Percentiles rank a stretch among this genome's conserved stretches.
Conservation (phyloP, 306 rosid species). For the Glycyrrhiza uralensis region DNA sequence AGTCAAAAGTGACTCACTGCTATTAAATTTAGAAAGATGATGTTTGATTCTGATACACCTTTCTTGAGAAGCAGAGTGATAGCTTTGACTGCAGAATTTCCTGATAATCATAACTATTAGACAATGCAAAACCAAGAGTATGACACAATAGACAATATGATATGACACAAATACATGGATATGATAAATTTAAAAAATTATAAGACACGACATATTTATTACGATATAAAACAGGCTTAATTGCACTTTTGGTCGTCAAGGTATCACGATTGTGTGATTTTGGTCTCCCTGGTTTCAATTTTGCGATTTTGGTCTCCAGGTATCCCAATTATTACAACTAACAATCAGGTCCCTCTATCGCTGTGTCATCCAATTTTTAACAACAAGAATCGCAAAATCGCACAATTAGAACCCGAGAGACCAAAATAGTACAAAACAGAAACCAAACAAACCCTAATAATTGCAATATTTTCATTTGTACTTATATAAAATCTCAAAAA, state of each 20-base stretch:
- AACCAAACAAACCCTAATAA: no score
- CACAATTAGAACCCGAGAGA: no score
- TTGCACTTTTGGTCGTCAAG: no score
- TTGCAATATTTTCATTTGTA: background rate
- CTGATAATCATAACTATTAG: conserved; percentile 33
- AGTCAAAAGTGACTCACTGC: conserved; percentile 57
- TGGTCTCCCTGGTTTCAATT: no score
- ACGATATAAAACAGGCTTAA: no score
- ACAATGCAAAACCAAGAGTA: background rate
- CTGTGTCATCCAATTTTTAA: no score
- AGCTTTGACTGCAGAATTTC: conserved; percentile 81
- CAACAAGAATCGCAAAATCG: no score
- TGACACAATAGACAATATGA: background rate
- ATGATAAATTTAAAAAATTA: background rate
- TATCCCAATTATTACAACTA: no score
- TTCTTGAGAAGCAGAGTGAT: conserved; percentile 69
- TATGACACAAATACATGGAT: background rate
- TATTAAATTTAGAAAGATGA: conserved; percentile 75
- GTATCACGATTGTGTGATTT: no score
- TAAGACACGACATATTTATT: background rate
- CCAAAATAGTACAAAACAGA: no score
- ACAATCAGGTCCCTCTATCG: no score
- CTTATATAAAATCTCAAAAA: background rate
- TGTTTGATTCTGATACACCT: conserved; percentile 83
- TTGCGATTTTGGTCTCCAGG: no score